phyloP scores from a whole-genome alignment of 192 early-diverging fungal genomes.

The Coemansia sp. region DNA sequence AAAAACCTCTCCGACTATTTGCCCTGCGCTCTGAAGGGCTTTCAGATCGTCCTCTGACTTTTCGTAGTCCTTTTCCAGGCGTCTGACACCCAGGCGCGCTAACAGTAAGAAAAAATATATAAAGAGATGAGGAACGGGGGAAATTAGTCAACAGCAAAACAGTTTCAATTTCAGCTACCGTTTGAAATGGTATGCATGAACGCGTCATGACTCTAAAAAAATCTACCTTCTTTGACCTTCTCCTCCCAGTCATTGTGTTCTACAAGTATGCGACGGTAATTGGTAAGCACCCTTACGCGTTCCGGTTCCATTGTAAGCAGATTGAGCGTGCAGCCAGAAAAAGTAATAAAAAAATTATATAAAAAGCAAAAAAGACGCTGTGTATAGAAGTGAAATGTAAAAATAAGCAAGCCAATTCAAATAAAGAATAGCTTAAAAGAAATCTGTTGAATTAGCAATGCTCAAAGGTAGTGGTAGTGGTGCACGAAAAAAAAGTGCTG shows the following conservation, averaged over 20 bases:
- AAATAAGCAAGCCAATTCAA: too few species aligned
- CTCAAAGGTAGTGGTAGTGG: too few species aligned
- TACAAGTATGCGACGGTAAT: slow-evolving; percentile 84
- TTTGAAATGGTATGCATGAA: too few species aligned
- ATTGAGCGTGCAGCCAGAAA: too few species aligned
- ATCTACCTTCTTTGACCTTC: slow-evolving; percentile 89
- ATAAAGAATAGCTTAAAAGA: neutral
- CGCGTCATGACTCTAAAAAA: too few species aligned
- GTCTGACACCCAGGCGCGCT: slow-evolving; percentile 78
- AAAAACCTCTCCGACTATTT: slow-evolving; percentile 97
- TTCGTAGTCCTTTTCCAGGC: slow-evolving; percentile 87
- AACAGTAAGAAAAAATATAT: neutral
- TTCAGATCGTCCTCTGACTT: slow-evolving; percentile 98
- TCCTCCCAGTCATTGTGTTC: slow-evolving; percentile 95
- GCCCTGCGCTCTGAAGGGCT: slow-evolving; percentile 97
- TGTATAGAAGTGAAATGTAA: too few species aligned
- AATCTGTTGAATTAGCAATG: too few species aligned
- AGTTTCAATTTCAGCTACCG: too few species aligned
- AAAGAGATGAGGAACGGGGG: too few species aligned
- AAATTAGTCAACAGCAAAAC: too few species aligned
- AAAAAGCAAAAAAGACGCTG: neutral
- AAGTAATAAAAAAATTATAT: neutral
- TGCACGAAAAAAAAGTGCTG: slow-evolving; percentile 4
- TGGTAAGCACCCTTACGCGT: slow-evolving; percentile 74
- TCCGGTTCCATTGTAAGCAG: slow-evolving; percentile 38